A percentile compares a stretch with the other conserved stretches of the same genome.
Evolutionary conservation across 805 yeast genomes (phyloP).

Genomic region (Ogataea neopini): DNA sequence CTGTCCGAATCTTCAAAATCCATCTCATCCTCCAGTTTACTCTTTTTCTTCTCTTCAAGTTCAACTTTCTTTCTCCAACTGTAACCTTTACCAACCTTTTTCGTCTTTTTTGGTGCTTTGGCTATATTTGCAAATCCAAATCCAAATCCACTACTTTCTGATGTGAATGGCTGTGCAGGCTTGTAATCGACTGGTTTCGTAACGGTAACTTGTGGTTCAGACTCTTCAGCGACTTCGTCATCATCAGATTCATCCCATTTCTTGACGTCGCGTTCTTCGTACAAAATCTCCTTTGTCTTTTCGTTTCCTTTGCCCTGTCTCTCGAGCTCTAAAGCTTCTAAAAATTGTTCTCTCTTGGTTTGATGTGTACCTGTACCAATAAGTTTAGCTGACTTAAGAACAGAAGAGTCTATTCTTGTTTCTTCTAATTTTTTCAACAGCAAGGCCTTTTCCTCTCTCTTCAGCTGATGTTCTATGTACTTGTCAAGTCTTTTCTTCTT

Average conservation of each 20-base stretch:
- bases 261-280: slow-evolving; percentile 65
- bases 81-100: slow-evolving; percentile 55
- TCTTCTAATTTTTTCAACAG: slow-evolving; percentile 70
- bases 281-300: slow-evolving; percentile 58
- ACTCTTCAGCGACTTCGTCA: slow-evolving; percentile 3
- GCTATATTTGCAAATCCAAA: slow-evolving; percentile 64
- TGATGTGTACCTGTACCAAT: slow-evolving; percentile 67
- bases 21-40: slow-evolving; percentile 26
- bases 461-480: slow-evolving; percentile 87
- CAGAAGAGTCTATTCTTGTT: slow-evolving; percentile 67
- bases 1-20: slow-evolving; percentile 24
- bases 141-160: slow-evolving; percentile 4
- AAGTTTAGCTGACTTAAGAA: slow-evolving; percentile 69
- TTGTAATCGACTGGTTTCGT: slow-evolving; percentile 37
- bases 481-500: slow-evolving; percentile 83
- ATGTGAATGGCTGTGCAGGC: slow-evolving; percentile 66
- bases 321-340: slow-evolving; percentile 75
- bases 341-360: slow-evolving; percentile 66
- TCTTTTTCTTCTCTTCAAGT: slow-evolving; percentile 43
- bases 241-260: slow-evolving; percentile 54
- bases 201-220: slow-evolving; percentile 30
- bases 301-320: slow-evolving; percentile 70
- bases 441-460: slow-evolving; percentile 82
- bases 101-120: slow-evolving; percentile 42
- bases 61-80: slow-evolving; percentile 71